Evolutionary conservation across 202 grass and related monocot species (phyloP).

Genomic region (Bolboschoenoplectus hybrid): DNA sequence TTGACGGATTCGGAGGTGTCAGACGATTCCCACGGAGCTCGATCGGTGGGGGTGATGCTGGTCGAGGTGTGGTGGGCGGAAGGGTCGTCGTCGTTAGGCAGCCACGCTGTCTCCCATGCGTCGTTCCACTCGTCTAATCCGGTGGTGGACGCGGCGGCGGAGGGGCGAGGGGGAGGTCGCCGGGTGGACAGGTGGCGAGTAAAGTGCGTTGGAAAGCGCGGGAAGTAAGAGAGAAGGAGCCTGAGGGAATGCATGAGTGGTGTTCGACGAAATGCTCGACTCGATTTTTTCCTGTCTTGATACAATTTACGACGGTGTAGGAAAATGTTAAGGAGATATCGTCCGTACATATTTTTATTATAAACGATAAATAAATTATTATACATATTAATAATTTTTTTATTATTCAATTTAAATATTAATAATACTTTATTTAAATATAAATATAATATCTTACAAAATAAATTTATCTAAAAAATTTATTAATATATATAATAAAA

Average conservation of each 20-base stretch:
- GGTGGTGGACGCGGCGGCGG: constrained; percentile 27
- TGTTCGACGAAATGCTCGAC: constrained; percentile 61
- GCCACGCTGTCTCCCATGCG: constrained; percentile 96
- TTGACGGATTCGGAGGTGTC: not conserved
- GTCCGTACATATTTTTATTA: too few species aligned
- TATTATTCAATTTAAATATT: too few species aligned
- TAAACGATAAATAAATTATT: too few species aligned
- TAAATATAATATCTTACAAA: too few species aligned
- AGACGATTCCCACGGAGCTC: constrained; percentile 59
- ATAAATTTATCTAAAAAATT: too few species aligned
- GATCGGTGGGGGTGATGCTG: constrained; percentile 50
- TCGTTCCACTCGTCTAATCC: constrained; percentile 92
- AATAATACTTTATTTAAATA: too few species aligned
- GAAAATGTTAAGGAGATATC: too few species aligned
- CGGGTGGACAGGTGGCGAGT: constrained; percentile 41
- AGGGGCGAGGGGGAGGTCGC: constrained; percentile 29
- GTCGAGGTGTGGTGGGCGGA: constrained; percentile 33
- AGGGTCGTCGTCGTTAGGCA: constrained; percentile 55
- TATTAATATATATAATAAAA: too few species aligned
- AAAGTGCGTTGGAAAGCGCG: not conserved
- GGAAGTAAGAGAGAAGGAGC: constrained; percentile 40
- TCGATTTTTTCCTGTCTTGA: not conserved
- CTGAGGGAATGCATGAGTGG: constrained; percentile 54
- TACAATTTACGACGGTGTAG: not conserved
- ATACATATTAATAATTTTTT: too few species aligned